phyloP scores from a whole-genome alignment of 805 yeast genomes.

The Ogataea nakhonphanomensis region DNA sequence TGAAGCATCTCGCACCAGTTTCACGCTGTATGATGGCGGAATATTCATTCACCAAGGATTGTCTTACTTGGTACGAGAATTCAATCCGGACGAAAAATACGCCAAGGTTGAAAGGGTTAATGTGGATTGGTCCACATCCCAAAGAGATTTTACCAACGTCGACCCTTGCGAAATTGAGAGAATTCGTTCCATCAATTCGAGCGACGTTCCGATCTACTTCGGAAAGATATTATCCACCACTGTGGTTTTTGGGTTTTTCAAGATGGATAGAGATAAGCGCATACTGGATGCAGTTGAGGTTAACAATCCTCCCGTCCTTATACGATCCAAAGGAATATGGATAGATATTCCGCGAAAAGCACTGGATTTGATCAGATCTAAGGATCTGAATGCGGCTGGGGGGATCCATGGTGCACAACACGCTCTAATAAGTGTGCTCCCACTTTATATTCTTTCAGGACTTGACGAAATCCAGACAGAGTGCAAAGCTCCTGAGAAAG shows the following conservation, averaged over 20 bases:
- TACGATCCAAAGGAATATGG: conserved; percentile 83
- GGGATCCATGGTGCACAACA: conserved; percentile 98
- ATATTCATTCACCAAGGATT: conserved; percentile 92
- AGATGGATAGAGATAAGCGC: conserved; percentile 68
- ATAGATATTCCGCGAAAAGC: conserved; percentile 75
- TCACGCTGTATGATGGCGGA: conserved; percentile 89
- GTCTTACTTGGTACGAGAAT: conserved; percentile 81
- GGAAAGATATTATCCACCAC: conserved; percentile 74
- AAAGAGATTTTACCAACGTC: conserved; percentile 89
- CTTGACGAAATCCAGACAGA: conserved; percentile 83
- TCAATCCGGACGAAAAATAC: conserved; percentile 70
- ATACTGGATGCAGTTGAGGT: conserved; percentile 95
- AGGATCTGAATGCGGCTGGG: conserved; percentile 70
- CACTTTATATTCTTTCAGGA: conserved; percentile 68
- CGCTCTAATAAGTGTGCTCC: conserved; percentile 75
- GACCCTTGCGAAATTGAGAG: conserved; percentile 77
- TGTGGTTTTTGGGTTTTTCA: conserved; percentile 89
- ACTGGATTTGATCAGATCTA: conserved; percentile 52
- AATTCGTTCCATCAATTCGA: conserved; percentile 52
- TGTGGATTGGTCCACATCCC: conserved; percentile 92
- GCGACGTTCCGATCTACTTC: conserved; percentile 59
- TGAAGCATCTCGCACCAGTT: conserved; percentile 84
- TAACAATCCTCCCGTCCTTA: conserved; percentile 74
- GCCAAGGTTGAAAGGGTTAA: conserved; percentile 86
- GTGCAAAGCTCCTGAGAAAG: conserved; percentile 97